Evolutionary conservation across 1,139 yeast genomes (phyloP).

Genomic region (Debaryomyces nepalensis): DNA sequence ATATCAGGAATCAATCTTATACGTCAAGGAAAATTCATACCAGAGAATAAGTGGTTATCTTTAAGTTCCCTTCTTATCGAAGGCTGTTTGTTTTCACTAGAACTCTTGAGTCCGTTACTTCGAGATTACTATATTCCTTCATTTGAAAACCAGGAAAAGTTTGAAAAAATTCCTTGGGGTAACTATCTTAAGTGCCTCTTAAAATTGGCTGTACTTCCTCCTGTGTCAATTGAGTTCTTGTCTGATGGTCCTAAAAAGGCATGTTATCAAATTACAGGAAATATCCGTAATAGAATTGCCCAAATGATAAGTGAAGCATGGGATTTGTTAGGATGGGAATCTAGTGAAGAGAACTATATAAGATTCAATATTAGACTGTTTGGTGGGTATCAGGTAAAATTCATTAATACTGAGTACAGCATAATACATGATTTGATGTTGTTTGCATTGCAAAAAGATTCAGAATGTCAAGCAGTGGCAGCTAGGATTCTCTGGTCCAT

Average conservation of each 20-base stretch:
- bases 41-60: conserved; percentile 71
- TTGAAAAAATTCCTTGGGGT: conserved; percentile 67
- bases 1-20: conserved; percentile 62
- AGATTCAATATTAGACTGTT: conserved; percentile 66
- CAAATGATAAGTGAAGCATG: conserved; percentile 62
- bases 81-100: conserved; percentile 61
- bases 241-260: conserved; percentile 78
- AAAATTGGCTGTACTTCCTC: conserved; percentile 56
- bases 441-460: conserved; percentile 70
- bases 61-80: conserved; percentile 65
- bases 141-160: conserved; percentile 50
- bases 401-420: conserved; percentile 62
- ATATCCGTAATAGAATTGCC: conserved; percentile 66
- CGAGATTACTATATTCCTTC: conserved; percentile 59
- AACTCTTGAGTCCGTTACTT: conserved; percentile 59
- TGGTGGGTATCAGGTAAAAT: conserved; percentile 76
- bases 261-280: conserved; percentile 65
- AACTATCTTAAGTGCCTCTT: conserved; percentile 63
- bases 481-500: conserved; percentile 74
- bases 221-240: conserved; percentile 65
- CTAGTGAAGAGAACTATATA: conserved; percentile 58
- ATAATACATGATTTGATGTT: conserved; percentile 69
- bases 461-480: conserved; percentile 65
- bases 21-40: conserved; percentile 63
- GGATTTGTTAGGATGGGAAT: conserved; percentile 76